Evolutionary conservation across 345 rosid species (phyloP), one percentile per base, ranked within the genome.

Genomic region (Capsella bursapastoris): DNA sequence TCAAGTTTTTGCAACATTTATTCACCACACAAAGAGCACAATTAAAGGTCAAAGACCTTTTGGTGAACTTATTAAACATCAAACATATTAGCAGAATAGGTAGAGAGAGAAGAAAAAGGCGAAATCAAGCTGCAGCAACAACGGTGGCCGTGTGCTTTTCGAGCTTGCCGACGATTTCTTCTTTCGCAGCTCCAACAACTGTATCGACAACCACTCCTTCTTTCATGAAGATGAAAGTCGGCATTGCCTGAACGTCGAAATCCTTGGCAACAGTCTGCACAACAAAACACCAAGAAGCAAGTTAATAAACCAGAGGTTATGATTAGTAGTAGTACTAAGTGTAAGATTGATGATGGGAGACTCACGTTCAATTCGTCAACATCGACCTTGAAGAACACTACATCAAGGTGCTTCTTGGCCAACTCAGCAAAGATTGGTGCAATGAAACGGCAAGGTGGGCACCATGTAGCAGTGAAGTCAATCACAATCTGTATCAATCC

Each of bases 391-490:
- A 91, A 80, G 90, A 89, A 86, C 22, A 70, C 74, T 2, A 79
- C 88, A 37, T 73, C 1, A 1, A 79, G 76, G 56, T 68, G 27
- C 75, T 64, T 84, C 84, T 80, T 89, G 5, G 93, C 93, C 6
- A 74, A 31, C 4, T 89, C 90, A 1, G 25, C 87, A 68, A 92
- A 58, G 72, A 89, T 4, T 2, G 96, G 97, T 9, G 96, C 74
- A 11, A 92, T 87, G 67, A 84, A 14, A 44, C 92, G 90, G 66
- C 93, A 89, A 4, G 97, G 93, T 43, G 83, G 83, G 59, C 96
- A 89, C 97, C 97, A 92, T 35, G 89, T 60, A 50, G 97, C 93
- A 25, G 86, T 80, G 78, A 92, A 92, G 70, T 89, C 91, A 8
- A 86, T 84, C 77, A 92, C 87, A n/a, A 86, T 68, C 96, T 90